A percentile compares a stretch with the other conserved stretches of the same genome.
Evolutionary conservation across 2,329 filamentous ascomycete species (phyloP).

Genomic region (Ceratocystis diversiconidia): DNA sequence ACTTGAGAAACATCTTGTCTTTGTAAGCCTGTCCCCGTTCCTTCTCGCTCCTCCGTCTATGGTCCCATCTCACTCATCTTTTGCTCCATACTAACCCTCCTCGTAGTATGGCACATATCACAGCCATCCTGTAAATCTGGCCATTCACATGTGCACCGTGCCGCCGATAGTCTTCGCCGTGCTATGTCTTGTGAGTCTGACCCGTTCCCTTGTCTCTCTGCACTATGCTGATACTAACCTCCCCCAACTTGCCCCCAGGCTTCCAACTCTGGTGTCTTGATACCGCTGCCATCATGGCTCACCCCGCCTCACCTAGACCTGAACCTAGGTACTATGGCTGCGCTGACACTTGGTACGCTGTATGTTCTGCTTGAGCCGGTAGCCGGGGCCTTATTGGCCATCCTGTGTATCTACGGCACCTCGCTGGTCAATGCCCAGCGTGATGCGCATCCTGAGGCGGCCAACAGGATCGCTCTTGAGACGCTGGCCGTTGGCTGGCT

Average conservation of each 20-base stretch:
- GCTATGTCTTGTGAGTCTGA: constrained; percentile 49
- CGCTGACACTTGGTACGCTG: constrained; percentile 56
- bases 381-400: constrained; percentile 62
- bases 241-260: constrained; percentile 30
- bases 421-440: constrained; percentile 65
- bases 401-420: constrained; percentile 60
- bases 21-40: constrained; percentile 42
- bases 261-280: constrained; percentile 47
- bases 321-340: constrained; percentile 50
- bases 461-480: constrained; percentile 45
- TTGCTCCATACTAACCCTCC: background rate
- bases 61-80: background rate
- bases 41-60: background rate
- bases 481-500: constrained; percentile 69
- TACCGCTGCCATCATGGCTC: constrained; percentile 51
- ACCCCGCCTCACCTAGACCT: constrained; percentile 52
- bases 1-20: constrained; percentile 67
- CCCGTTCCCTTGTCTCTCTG: background rate
- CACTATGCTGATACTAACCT: background rate
- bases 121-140: constrained; percentile 60
- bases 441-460: constrained; percentile 35
- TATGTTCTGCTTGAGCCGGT: constrained; percentile 92
- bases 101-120: constrained; percentile 71
- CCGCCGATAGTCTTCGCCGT: constrained; percentile 58
- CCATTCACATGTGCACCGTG: constrained; percentile 68